These are phyloP conservation scores for Senna siamea DNA, from an alignment of 306 rosid genomes.

Conservation along the genomic window DNA sequence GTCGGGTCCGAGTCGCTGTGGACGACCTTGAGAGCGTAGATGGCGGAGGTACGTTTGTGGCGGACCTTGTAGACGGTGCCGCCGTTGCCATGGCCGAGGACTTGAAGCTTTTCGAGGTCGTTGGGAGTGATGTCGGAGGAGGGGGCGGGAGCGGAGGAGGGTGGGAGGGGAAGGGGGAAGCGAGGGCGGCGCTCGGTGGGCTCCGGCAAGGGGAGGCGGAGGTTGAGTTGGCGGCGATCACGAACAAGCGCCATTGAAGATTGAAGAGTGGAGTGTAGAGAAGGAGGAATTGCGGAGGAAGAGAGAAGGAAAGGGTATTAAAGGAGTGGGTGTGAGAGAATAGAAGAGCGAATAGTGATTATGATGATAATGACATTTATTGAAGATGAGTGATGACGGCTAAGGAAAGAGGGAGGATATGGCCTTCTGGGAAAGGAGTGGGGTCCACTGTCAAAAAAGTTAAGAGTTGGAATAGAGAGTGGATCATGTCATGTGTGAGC, in stretches of 20 bases:
- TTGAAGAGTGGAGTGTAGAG: neutral
- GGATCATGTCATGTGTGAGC: neutral
- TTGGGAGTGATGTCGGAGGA: slow-evolving; percentile 31
- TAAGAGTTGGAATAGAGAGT: too few species aligned
- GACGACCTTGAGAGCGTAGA: slow-evolving; percentile 73
- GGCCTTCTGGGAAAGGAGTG: neutral
- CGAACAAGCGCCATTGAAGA: slow-evolving; percentile 72
- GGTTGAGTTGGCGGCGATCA: slow-evolving; percentile 76
- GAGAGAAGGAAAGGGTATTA: slow-evolving; percentile 31
- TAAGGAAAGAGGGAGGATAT: slow-evolving; percentile 44
- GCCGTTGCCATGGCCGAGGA: slow-evolving; percentile 87
- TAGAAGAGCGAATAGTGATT: too few species aligned
- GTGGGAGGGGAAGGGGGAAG: slow-evolving; percentile 42
- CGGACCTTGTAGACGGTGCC: slow-evolving; percentile 96
- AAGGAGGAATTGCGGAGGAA: neutral
- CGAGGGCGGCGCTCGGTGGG: slow-evolving; percentile 51
- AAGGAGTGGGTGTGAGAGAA: slow-evolving; percentile 7
- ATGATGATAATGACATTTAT: neutral
- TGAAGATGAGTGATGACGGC: slow-evolving; percentile 1
- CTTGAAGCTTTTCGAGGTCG: slow-evolving; percentile 72
- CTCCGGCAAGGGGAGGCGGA: slow-evolving; percentile 62
- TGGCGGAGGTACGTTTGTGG: slow-evolving; percentile 54
- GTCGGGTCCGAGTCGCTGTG: slow-evolving; percentile 59
- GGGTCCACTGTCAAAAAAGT: slow-evolving; percentile 33
- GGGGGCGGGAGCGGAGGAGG: slow-evolving; percentile 34